phyloP scores from a whole-genome alignment of 2,329 filamentous ascomycete genomes.

The Stagonosporopsis cucurbitacearum region DNA sequence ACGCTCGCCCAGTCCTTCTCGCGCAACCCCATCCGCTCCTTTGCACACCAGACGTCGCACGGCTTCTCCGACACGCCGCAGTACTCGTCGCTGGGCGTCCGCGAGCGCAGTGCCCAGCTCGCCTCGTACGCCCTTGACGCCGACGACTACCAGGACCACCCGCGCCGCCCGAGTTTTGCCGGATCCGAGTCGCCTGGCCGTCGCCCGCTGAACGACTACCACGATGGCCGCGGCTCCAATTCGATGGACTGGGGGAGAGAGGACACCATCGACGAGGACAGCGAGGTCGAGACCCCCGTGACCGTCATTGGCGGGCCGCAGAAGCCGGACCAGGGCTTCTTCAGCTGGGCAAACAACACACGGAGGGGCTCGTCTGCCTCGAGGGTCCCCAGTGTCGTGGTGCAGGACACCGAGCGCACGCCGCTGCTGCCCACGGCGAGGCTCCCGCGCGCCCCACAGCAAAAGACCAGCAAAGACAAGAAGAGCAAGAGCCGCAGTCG shows the following conservation, averaged over 20 bases:
- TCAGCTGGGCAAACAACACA: slow-evolving; percentile 21
- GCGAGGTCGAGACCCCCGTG: slow-evolving; percentile 63
- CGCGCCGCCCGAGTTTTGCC: slow-evolving; percentile 33
- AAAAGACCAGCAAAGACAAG: slow-evolving; percentile 16
- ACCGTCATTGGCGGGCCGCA: slow-evolving; percentile 34
- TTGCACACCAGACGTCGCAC: slow-evolving; percentile 70
- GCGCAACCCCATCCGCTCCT: slow-evolving; percentile 72
- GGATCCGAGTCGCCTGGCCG: slow-evolving; percentile 30
- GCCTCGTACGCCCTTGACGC: slow-evolving; percentile 75
- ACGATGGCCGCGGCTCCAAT: slow-evolving; percentile 35
- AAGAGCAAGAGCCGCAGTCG: slow-evolving; percentile 31
- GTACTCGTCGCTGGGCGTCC: slow-evolving; percentile 76
- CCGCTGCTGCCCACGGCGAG: slow-evolving; percentile 49
- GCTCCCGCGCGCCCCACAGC: slow-evolving; percentile 33
- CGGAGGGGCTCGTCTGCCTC: slow-evolving; percentile 6
- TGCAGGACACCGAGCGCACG: slow-evolving; percentile 44
- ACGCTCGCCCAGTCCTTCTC: slow-evolving; percentile 41
- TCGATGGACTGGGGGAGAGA: slow-evolving; percentile 47
- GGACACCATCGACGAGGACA: slow-evolving; percentile 66
- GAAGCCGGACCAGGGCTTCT: slow-evolving; percentile 29
- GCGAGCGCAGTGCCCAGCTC: slow-evolving; percentile 86
- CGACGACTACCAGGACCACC: slow-evolving; percentile 40
- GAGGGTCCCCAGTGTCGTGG: slow-evolving; percentile 30
- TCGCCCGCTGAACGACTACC: slow-evolving; percentile 25
- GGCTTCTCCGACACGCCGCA: slow-evolving; percentile 71